A percentile compares a stretch with the other conserved stretches of the same genome.
Conservation (phyloP, 2,329 filamentous ascomycete species). For the Claviceps paspali region DNA sequence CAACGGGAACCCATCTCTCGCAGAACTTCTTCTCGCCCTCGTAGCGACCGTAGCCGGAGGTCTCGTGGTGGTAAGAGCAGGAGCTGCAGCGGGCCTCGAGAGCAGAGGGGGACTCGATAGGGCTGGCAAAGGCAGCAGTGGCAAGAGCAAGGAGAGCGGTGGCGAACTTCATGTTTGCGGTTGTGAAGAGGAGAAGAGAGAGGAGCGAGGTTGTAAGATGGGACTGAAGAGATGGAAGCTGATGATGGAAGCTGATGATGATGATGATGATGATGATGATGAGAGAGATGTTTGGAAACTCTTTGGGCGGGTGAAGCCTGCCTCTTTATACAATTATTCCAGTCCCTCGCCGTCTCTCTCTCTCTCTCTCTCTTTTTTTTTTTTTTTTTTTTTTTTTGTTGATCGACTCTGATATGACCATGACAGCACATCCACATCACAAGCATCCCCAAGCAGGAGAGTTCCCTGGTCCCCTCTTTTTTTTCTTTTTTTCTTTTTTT, state of each 20-base stretch:
- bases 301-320: not conserved
- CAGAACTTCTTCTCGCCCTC: not conserved
- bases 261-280: not conserved
- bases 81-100: not conserved
- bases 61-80: not conserved
- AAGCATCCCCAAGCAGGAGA: too few relatives aligned
- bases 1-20: constrained; percentile 1
- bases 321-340: not conserved
- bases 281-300: not conserved
- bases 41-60: not conserved
- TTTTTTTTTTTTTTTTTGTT: too few relatives aligned
- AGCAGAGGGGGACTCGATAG: not conserved
- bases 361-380: too few relatives aligned
- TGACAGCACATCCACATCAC: too few relatives aligned
- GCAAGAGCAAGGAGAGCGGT: constrained; percentile 1
- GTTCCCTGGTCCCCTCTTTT: too few relatives aligned
- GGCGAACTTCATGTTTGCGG: constrained; percentile 3
- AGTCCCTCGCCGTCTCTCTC: not conserved
- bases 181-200: too few relatives aligned
- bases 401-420: too few relatives aligned
- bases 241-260: not conserved
- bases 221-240: not conserved
- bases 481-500: not conserved
- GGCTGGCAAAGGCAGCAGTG: constrained; percentile 2
- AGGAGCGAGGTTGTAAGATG: too few relatives aligned